These are phyloP conservation scores for Quercus mongolica DNA, from an alignment of 306 rosid genomes.

Conservation along the genomic window DNA sequence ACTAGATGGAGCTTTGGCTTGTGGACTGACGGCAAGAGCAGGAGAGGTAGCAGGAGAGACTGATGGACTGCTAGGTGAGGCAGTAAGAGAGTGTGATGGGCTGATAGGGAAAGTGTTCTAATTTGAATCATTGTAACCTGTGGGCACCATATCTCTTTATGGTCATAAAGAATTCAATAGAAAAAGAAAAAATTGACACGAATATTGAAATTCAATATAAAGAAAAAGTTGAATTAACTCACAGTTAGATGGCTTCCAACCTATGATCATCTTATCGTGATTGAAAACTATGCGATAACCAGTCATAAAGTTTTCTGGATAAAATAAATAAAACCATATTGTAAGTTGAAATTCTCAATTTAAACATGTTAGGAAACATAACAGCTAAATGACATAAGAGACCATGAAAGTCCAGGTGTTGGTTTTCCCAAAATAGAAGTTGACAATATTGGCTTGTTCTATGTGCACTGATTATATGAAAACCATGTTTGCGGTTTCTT, in stretches of 20 bases:
- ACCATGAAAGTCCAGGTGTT: too few species aligned
- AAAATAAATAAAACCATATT: constrained; percentile 9
- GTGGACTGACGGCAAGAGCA: too few species aligned
- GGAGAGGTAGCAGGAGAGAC: too few species aligned
- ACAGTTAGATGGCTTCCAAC: constrained; percentile 79
- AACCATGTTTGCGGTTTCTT: too few species aligned
- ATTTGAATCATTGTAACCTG: constrained; percentile 51
- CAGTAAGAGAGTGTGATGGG: too few species aligned
- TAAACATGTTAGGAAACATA: not conserved
- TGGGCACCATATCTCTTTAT: constrained; percentile 1
- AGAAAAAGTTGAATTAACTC: constrained; percentile 25
- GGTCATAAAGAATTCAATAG: not conserved
- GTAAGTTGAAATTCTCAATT: not conserved
- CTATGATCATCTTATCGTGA: constrained; percentile 60
- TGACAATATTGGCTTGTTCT: too few species aligned
- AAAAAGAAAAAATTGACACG: not conserved
- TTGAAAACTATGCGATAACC: constrained; percentile 74
- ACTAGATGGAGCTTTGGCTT: too few species aligned
- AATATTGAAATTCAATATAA: not conserved
- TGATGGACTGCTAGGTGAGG: too few species aligned
- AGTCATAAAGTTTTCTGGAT: constrained; percentile 89
- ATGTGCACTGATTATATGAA: too few species aligned
- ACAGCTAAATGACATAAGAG: not conserved
- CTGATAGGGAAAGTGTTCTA: constrained; percentile 7
- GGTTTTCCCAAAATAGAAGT: too few species aligned